These are phyloP conservation scores for Hippophae rhamnoides DNA, from an alignment of 306 rosid genomes.

Conservation along the genomic window DNA sequence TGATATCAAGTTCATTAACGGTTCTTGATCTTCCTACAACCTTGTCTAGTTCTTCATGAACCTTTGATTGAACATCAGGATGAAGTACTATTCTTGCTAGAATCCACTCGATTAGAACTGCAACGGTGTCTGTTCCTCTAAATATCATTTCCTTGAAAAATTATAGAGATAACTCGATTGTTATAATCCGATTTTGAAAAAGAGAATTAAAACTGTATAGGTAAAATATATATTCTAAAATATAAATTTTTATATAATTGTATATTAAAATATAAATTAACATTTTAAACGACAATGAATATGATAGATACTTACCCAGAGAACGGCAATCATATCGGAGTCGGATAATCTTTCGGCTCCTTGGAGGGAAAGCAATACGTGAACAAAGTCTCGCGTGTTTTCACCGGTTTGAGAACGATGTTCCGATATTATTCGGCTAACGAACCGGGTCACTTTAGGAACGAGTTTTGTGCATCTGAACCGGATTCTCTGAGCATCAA, in stretches of 20 bases:
- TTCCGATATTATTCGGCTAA: constrained; percentile 43
- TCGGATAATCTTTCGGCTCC: constrained; percentile 55
- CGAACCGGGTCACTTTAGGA: constrained; percentile 69
- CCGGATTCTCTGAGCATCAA: constrained; percentile 65
- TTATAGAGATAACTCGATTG: not conserved
- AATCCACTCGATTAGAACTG: constrained; percentile 81
- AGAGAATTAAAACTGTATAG: not conserved
- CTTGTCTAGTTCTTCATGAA: constrained; percentile 51
- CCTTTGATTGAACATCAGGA: constrained; percentile 41
- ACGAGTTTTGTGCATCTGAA: constrained; percentile 55
- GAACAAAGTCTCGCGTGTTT: constrained; percentile 53
- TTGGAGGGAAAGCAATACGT: constrained; percentile 75
- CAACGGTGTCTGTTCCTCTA: constrained; percentile 81
- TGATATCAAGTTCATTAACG: constrained; percentile 45
- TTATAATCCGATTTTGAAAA: not conserved
- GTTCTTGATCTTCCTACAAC: constrained; percentile 40
- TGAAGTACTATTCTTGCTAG: constrained; percentile 70
- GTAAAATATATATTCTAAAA: too few relatives aligned
- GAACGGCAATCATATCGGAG: constrained; percentile 89
- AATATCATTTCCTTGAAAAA: constrained; percentile 76
- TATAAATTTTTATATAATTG: too few relatives aligned
- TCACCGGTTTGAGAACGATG: constrained; percentile 34
- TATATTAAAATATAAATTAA: too few relatives aligned
- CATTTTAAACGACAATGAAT: too few relatives aligned
- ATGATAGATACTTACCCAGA: constrained; percentile 51